Evolutionary conservation across 1,284 basidiomycete genomes (phyloP).

Genomic region (Xerocomus nothofagi): DNA sequence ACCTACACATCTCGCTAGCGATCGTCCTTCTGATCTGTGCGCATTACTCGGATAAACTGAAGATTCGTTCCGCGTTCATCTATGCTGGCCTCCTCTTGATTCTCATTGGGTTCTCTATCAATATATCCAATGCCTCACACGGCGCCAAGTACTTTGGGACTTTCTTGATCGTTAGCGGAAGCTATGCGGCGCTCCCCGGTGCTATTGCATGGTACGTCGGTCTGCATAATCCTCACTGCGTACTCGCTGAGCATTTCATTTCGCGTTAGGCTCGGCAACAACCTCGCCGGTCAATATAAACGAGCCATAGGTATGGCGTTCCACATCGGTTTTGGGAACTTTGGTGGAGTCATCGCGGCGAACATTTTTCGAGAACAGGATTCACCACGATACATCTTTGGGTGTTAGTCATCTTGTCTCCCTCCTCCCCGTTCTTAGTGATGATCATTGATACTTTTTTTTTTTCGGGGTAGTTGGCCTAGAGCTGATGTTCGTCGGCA

Average conservation of each 20-base stretch:
- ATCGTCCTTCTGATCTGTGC: conserved; percentile 53
- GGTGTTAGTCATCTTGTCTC: conserved; percentile 45
- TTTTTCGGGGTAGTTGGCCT: conserved; percentile 57
- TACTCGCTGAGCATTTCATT: background rate
- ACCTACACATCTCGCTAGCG: conserved; percentile 37
- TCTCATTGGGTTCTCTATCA: conserved; percentile 64
- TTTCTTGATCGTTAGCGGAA: conserved; percentile 60
- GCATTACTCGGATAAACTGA: conserved; percentile 57
- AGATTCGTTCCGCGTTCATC: conserved; percentile 62
- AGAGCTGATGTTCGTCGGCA: conserved; percentile 67
- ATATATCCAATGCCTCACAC: conserved; percentile 45
- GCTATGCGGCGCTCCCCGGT: conserved; percentile 62
- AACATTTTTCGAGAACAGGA: conserved; percentile 63
- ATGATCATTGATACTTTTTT: background rate
- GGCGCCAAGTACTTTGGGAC: conserved; percentile 67
- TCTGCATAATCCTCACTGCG: background rate
- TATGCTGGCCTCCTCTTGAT: conserved; percentile 52
- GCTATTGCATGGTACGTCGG: conserved; percentile 58
- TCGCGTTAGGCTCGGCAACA: conserved; percentile 47
- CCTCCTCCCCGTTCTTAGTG: background rate
- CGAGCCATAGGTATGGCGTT: conserved; percentile 47
- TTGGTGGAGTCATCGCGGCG: conserved; percentile 38
- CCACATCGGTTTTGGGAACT: conserved; percentile 46
- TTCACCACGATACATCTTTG: conserved; percentile 58
- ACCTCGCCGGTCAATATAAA: conserved; percentile 50